Evolutionary conservation across 208 protist genomes (phyloP).

Genomic region (Tritrichomonas musculus): DNA sequence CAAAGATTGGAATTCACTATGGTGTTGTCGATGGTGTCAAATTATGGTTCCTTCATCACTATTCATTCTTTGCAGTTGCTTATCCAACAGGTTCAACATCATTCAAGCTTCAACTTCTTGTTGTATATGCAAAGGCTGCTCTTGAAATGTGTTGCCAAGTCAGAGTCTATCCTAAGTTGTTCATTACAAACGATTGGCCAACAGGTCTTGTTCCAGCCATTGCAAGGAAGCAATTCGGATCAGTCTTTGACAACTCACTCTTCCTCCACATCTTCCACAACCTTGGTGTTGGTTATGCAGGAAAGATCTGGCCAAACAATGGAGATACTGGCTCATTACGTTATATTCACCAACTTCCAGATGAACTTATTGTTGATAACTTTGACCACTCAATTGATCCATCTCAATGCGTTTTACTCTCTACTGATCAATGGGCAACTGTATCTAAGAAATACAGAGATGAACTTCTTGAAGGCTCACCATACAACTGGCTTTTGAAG

Average conservation of each 20-base stretch:
- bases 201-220: background rate
- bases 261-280: slow-evolving; percentile 33
- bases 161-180: background rate
- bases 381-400: slow-evolving; percentile 34
- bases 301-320: slow-evolving; percentile 5
- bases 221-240: background rate
- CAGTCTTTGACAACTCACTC: background rate
- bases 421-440: slow-evolving; percentile 10
- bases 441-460: slow-evolving; percentile 21
- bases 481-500: background rate
- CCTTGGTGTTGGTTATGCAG: slow-evolving; percentile 15
- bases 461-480: background rate
- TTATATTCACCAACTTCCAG: slow-evolving; percentile 10
- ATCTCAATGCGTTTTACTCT: background rate
- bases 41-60: slow-evolving; percentile 21
- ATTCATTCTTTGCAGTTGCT: slow-evolving; percentile 1
- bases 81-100: background rate
- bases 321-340: background rate
- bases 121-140: background rate
- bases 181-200: slow-evolving; percentile 23
- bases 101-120: background rate
- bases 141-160: background rate
- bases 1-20: slow-evolving; percentile 4
- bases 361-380: slow-evolving; percentile 28
- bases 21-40: slow-evolving; percentile 26